Conservation (phyloP, 345 rosid species). For the Populus euphratica region DNA sequence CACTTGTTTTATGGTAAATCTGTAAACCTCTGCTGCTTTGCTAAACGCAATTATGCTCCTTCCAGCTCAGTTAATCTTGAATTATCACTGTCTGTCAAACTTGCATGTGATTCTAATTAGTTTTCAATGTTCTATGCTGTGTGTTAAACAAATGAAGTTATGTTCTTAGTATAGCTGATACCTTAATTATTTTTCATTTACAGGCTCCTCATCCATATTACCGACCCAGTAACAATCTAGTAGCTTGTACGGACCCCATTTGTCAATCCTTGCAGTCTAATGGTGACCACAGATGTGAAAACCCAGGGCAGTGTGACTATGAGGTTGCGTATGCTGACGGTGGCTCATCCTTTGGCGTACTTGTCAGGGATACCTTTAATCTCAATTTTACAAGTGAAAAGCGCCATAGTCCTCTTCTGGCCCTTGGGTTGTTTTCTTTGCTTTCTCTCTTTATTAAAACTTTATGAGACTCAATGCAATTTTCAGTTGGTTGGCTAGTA, state of each 20-base stretch:
- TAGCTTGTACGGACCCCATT: constrained; percentile 62
- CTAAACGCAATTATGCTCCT: background rate
- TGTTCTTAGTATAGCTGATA: background rate
- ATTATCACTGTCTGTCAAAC: background rate
- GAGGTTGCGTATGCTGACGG: constrained; percentile 92
- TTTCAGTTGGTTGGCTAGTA: background rate
- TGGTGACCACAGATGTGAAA: constrained; percentile 47
- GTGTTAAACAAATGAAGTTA: background rate
- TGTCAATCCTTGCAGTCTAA: constrained; percentile 66
- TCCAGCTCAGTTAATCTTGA: background rate
- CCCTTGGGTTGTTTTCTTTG: constrained; percentile 55
- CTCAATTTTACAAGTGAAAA: constrained; percentile 56
- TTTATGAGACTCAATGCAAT: background rate
- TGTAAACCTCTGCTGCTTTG: background rate
- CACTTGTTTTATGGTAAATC: background rate
- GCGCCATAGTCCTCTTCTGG: constrained; percentile 56
- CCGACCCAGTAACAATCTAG: constrained; percentile 62
- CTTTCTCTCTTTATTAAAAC: background rate
- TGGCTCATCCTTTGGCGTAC: constrained; percentile 90
- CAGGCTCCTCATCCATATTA: constrained; percentile 94
- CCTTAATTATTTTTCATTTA: constrained; percentile 6
- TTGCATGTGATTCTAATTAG: background rate
- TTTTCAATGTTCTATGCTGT: background rate
- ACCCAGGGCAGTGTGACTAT: constrained; percentile 76
- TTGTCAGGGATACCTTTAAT: constrained; percentile 65